Percentiles rank a stretch among this genome's conserved stretches.
These are phyloP conservation scores for Stevia rebaudiana DNA, from an alignment of 140 eudicot species.

Conservation along the genomic window DNA sequence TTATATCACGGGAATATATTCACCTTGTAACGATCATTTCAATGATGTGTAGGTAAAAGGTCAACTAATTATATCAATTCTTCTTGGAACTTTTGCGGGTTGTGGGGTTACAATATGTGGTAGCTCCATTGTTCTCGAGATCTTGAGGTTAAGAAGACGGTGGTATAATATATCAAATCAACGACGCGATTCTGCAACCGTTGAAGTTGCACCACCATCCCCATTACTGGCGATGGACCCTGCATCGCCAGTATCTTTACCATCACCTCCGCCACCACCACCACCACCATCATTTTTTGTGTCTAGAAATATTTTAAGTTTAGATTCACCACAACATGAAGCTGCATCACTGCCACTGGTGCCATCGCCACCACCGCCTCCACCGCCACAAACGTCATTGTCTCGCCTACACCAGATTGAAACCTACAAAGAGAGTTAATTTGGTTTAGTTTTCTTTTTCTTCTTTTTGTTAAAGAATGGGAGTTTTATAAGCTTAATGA, in stretches of 20 bases:
- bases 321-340: constrained; percentile 13
- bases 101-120: constrained; percentile 76
- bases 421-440: not conserved
- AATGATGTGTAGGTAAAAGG: constrained; percentile 37
- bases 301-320: constrained; percentile 7
- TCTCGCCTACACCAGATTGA: not conserved
- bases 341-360: not conserved
- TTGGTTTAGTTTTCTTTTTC: constrained; percentile 5
- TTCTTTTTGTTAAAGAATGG: no score
- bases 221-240: not conserved
- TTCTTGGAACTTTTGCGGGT: constrained; percentile 67
- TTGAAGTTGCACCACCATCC: constrained; percentile 18
- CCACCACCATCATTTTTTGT: constrained; percentile 3
- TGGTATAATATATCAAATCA: constrained; percentile 18
- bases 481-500: not conserved
- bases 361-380: not conserved
- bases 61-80: constrained; percentile 54
- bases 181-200: constrained; percentile 3
- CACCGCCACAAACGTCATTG: not conserved
- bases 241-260: not conserved
- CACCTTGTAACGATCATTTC: not conserved
- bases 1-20: not conserved
- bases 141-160: constrained; percentile 54
- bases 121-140: constrained; percentile 47
- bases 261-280: not conserved